Evolutionary conservation across 176 grass and related monocot species (phyloP).

Genomic region (Eragrostis curvula): DNA sequence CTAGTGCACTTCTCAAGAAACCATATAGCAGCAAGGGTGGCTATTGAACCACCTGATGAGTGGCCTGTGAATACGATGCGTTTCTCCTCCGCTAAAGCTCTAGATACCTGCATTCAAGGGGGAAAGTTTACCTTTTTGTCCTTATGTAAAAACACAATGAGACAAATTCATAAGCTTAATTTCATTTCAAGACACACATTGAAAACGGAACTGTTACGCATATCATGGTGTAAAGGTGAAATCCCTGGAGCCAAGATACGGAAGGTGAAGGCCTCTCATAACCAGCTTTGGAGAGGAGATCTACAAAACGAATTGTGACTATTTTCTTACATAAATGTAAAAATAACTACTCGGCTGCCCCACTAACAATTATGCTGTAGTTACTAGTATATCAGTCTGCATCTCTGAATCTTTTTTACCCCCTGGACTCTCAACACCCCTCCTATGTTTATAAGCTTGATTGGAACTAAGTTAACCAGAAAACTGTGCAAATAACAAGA

Average conservation of each 20-base stretch:
- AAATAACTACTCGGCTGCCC: neutral
- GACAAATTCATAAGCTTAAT: neutral
- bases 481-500: neutral
- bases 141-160: neutral
- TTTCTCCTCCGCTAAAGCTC: constrained; percentile 69
- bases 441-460: constrained; percentile 1
- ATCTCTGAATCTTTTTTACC: neutral
- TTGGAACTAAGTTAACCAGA: neutral
- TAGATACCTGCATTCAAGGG: constrained; percentile 57
- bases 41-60: constrained; percentile 85
- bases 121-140: neutral
- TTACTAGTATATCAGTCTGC: neutral
- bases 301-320: neutral
- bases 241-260: neutral
- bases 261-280: constrained; percentile 1
- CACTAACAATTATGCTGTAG: neutral
- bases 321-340: neutral
- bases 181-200: neutral
- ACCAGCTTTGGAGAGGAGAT: neutral
- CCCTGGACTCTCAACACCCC: neutral
- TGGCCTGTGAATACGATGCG: constrained; percentile 84
- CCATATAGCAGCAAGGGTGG: constrained; percentile 79
- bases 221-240: neutral
- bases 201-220: neutral
- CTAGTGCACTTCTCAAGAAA: constrained; percentile 82